Evolutionary conservation across 768 basidiomycete species (phyloP).

Genomic region (Rhodotorula taiwanensis): DNA sequence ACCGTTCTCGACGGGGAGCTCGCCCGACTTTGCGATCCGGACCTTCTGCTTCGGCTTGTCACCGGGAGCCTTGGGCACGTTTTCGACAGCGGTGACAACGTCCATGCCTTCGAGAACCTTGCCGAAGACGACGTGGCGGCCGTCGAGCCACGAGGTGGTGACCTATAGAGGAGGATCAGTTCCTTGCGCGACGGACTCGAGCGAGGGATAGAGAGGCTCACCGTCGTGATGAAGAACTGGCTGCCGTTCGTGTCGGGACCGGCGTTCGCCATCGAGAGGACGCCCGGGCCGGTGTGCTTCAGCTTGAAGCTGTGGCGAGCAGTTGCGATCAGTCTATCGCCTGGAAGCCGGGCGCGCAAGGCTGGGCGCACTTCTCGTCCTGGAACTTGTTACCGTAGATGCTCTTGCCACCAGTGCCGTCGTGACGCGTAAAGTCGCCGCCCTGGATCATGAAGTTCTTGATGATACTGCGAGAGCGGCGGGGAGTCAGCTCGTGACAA

Average conservation of each 20-base stretch:
- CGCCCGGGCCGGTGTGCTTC: slow-evolving; percentile 77
- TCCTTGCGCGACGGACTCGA: too few species aligned
- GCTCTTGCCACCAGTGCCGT: slow-evolving; percentile 80
- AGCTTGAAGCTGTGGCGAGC: slow-evolving; percentile 77
- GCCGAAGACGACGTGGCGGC: slow-evolving; percentile 62
- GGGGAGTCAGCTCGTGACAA: too few species aligned
- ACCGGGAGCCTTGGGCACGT: slow-evolving; percentile 59
- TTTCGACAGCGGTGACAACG: slow-evolving; percentile 60
- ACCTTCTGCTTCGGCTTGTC: slow-evolving; percentile 75
- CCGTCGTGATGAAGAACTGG: slow-evolving; percentile 38
- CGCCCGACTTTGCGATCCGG: slow-evolving; percentile 67
- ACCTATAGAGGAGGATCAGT: slow-evolving; percentile 1
- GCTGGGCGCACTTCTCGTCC: slow-evolving; percentile 64
- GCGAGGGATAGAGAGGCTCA: slow-evolving; percentile 1
- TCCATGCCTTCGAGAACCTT: slow-evolving; percentile 89
- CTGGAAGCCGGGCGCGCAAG: background rate
- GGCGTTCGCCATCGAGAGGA: slow-evolving; percentile 77
- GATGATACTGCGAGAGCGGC: background rate
- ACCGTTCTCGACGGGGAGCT: slow-evolving; percentile 53
- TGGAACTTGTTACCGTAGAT: slow-evolving; percentile 61
- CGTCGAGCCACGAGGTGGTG: slow-evolving; percentile 37
- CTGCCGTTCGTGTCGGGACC: slow-evolving; percentile 66
- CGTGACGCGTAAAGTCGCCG: slow-evolving; percentile 42
- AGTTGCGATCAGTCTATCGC: too few species aligned
- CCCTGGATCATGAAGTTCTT: slow-evolving; percentile 68